These are phyloP conservation scores for Globisporangium paroecandrum DNA, from an alignment of 352 stramenopile species.

Conservation along the genomic window DNA sequence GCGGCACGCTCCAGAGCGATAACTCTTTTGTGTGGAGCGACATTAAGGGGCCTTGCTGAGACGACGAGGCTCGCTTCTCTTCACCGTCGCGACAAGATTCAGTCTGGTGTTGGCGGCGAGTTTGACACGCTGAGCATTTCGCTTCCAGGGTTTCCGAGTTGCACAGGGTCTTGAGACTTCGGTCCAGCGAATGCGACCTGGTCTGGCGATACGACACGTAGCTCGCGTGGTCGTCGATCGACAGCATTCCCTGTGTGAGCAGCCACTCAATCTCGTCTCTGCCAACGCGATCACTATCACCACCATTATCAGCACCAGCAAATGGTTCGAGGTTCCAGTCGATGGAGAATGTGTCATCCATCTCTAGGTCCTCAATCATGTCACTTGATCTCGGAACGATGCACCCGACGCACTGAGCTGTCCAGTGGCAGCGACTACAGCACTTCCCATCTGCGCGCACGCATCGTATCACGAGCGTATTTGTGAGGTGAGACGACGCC, in stretches of 20 bases:
- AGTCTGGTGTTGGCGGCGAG: not conserved
- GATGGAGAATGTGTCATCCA: constrained; percentile 61
- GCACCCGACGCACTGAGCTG: constrained; percentile 44
- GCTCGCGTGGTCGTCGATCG: constrained; percentile 34
- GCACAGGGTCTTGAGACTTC: constrained; percentile 49
- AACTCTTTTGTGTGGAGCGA: constrained; percentile 49
- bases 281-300: not conserved
- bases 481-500: not conserved
- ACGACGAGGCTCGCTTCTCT: not conserved
- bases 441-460: constrained; percentile 40
- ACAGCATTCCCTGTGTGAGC: constrained; percentile 14
- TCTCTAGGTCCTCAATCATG: constrained; percentile 33
- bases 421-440: constrained; percentile 59
- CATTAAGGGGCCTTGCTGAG: not conserved
- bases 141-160: constrained; percentile 41
- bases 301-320: not conserved
- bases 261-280: constrained; percentile 23
- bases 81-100: not conserved
- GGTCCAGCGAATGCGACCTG: constrained; percentile 29
- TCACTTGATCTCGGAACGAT: constrained; percentile 28
- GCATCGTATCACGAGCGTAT: constrained; percentile 41
- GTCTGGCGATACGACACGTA: constrained; percentile 31
- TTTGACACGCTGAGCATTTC: constrained; percentile 36
- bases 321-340: constrained; percentile 42
- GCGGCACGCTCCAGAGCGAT: constrained; percentile 48